These are phyloP conservation scores for Leucosporidium creatinivorum DNA, from an alignment of 768 basidiomycete species.

Conservation along the genomic window DNA sequence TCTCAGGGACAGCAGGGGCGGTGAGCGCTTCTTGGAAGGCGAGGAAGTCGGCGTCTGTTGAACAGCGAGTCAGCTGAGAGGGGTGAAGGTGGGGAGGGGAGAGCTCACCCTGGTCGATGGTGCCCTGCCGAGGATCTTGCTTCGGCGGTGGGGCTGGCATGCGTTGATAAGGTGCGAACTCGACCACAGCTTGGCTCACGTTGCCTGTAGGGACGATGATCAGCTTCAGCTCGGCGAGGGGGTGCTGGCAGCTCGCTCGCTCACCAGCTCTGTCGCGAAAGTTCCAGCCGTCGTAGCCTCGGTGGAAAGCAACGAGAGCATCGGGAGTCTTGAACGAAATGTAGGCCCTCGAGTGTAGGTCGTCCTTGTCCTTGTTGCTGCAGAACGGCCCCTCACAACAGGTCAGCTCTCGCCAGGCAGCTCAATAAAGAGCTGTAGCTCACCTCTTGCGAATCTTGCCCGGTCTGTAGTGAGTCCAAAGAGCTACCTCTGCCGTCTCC, in stretches of 20 bases:
- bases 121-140: slow-evolving; percentile 67
- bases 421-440: neutral
- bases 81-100: too few relatives aligned
- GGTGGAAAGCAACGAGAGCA: slow-evolving; percentile 62
- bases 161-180: slow-evolving; percentile 90
- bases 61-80: neutral
- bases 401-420: slow-evolving; percentile 1
- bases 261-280: slow-evolving; percentile 86
- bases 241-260: neutral
- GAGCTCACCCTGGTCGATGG: slow-evolving; percentile 74
- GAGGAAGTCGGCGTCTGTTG: slow-evolving; percentile 42
- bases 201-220: slow-evolving; percentile 52
- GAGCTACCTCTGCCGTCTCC: neutral
- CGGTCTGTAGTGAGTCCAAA: slow-evolving; percentile 18
- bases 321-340: slow-evolving; percentile 77
- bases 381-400: too few relatives aligned
- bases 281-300: slow-evolving; percentile 80
- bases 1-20: slow-evolving; percentile 49
- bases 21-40: slow-evolving; percentile 68
- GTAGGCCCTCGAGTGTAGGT: slow-evolving; percentile 78
- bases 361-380: slow-evolving; percentile 70
- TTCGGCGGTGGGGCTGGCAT: slow-evolving; percentile 68
- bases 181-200: slow-evolving; percentile 80
- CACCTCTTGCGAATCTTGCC: slow-evolving; percentile 30
- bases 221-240: neutral